Base-by-base conservation (phyloP, 2,329 filamentous ascomycete genomes). In the Penicillium sp. region DNA sequence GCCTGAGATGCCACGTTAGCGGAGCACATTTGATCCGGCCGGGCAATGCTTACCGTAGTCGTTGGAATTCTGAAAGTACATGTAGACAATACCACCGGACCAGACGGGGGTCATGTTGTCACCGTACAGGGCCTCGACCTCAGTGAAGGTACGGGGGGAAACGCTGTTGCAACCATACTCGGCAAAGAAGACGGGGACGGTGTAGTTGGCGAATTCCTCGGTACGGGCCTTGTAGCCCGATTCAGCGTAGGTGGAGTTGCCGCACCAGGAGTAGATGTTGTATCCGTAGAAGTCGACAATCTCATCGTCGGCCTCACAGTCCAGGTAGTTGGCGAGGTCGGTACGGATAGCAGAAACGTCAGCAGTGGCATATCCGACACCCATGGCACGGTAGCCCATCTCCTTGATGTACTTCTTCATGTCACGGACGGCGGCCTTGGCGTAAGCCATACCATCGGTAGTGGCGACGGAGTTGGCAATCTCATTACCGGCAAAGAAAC, bases 261-360 rank as follows among this genome's bases (percentile, higher is more conserved):
- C 93, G 74, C 93, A 98, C 93, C 93, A 98, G 44, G 91, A 96
- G 84, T 97, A 98, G 79, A 97, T 96, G 83, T 97, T 98, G 87
- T 97, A 96, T 59, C 93, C 93, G 91, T 91, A 97, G 82, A 93
- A 97, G 77, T 97, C 93, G 63, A 97, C 95, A 57, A 88, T 74
- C 69, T 77, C 75, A 7, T 81, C 79, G 56, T 85, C 75, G 57
- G 56, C 51, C 29, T 91, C 90, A 72, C 93, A 98, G 84, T 96
- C 92, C 82, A 98, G 96, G 84, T 95, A 98, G 72, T 91, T 80
- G 64, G 90, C 90, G 69, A 96, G 86, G 69, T 91, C 81, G 63
- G 82, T 81, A 72, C 93, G 90, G 66, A 96, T 96, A n/a, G 85
- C 82, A 37, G 86, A 84, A 74, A 96, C 92, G 68, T 97, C 93